phyloP scores from a whole-genome alignment of 2,329 filamentous ascomycete genomes.

The Penicillium sp. region DNA sequence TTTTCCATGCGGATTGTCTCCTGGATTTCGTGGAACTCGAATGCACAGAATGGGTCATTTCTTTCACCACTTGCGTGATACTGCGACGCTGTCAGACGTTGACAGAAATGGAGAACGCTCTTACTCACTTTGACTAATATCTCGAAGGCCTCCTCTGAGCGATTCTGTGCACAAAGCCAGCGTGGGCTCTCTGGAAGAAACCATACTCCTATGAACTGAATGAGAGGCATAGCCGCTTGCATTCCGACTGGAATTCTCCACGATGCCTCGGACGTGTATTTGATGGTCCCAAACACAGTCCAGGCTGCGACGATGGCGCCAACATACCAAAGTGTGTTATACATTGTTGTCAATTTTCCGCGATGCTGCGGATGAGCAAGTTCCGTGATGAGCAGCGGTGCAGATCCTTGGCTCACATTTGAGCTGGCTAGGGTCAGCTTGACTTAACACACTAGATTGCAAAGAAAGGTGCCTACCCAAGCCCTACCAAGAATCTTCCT shows the following conservation, averaged over 20 bases:
- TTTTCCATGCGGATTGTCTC: no score
- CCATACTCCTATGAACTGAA: no score
- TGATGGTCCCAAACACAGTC: slow-evolving; percentile 15
- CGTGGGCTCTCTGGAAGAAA: no score
- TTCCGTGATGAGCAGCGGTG: slow-evolving; percentile 7
- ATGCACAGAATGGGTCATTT: no score
- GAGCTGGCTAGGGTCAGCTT: background rate
- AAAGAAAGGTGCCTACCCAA: slow-evolving; percentile 8
- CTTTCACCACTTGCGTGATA: no score
- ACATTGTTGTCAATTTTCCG: slow-evolving; percentile 20
- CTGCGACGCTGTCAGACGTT: no score
- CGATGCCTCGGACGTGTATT: slow-evolving; percentile 7
- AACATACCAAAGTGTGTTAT: slow-evolving; percentile 19
- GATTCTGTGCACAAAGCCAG: no score
- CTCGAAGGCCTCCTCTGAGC: no score
- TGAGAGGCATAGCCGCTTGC: background rate
- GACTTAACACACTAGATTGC: background rate
- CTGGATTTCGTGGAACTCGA: no score
- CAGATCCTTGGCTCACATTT: slow-evolving; percentile 6
- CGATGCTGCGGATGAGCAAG: slow-evolving; percentile 18
- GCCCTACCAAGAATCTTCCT: slow-evolving; percentile 17
- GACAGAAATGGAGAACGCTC: no score
- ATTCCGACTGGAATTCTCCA: slow-evolving; percentile 12
- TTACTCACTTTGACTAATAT: no score
- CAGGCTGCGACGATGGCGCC: slow-evolving; percentile 15